Evolutionary conservation across 2,329 filamentous ascomycete species (phyloP), one percentile per base, ranked within the genome.

Genomic region (Verticillium nubilum): DNA sequence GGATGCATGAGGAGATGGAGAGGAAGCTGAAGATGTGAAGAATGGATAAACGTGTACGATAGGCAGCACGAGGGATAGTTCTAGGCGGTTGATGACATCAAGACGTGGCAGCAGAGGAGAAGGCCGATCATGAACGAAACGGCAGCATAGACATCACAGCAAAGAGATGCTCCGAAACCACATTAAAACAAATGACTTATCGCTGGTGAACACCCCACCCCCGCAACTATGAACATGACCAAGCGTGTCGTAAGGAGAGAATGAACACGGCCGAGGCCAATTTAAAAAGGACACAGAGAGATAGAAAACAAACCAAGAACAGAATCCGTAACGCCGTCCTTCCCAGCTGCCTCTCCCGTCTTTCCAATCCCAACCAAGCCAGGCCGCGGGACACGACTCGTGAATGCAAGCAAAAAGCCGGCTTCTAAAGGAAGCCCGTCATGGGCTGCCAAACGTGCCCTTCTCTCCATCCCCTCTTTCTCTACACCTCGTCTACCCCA

Each of bases 1-100:
- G 88, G 58, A 87, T 97, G 76, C 92, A 97, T 68, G 88, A 91
- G 60, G 94, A 98, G 85, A 92, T 97, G 86, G 94, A 97, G 86
- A 85, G 86, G 76, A 91, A 92, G 83, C 80, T 96, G 75, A 90
- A 87, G 82, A 96, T 97, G 72, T 78, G 79, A 80, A 23, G 57
- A 61, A 54, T 54, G 57, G 54, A 53, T 35, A 59, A 56, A 53
- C n/a, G n/a, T 55, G 58, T 57, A 42, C 35, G 53, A 53, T 55
- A 47, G 15, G 52, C 19, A 10, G n/a, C n/a, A 7, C 26, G 56
- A 55, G 56, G 27, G n/a, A n/a, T n/a, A 55, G 58, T 17, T 5
- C 37, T 17, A 17, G 15, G 15, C 15, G 15, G 50, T 2, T 12
- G 9, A 12, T 53, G 50, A n/a, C 50, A 28, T 28, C n/a, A 54